Percentiles rank a stretch among this genome's conserved stretches.
Conservation (phyloP, 2,329 filamentous ascomycete species). For the Ambrosiella xylebori region DNA sequence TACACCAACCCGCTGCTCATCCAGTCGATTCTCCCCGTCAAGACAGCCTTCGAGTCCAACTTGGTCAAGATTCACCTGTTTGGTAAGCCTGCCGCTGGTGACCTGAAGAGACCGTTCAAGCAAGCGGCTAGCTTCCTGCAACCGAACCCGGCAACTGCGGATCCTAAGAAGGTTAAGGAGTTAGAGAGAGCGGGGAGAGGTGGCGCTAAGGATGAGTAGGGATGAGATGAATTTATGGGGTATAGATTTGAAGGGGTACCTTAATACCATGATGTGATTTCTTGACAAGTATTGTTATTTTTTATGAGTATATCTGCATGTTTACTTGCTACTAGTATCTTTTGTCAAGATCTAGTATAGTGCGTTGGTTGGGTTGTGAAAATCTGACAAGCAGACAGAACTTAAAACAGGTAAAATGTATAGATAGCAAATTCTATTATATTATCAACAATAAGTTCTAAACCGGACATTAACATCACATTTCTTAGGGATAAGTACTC, state of each 20-base stretch:
- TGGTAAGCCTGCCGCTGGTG: constrained; percentile 69
- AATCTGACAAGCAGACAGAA: no score
- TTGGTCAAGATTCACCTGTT: constrained; percentile 90
- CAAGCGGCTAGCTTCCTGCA: constrained; percentile 65
- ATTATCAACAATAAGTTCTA: no score
- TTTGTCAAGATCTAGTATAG: no score
- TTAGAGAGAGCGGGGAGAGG: constrained; percentile 59
- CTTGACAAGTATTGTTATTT: not conserved
- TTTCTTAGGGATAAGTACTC: not conserved
- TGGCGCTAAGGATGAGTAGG: constrained; percentile 55
- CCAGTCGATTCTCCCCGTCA: constrained; percentile 95
- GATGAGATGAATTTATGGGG: not conserved
- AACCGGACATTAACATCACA: not conserved
- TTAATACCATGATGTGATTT: not conserved
- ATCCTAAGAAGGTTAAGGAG: constrained; percentile 74
- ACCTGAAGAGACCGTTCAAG: constrained; percentile 96
- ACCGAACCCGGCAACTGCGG: constrained; percentile 63
- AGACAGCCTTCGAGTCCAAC: constrained; percentile 89
- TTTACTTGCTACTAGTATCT: no score
- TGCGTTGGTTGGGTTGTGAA: no score
- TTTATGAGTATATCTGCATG: no score
- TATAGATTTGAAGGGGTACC: not conserved
- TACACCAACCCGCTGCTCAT: constrained; percentile 99
- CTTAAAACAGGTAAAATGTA: no score
- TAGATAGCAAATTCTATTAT: no score